phyloP scores from a whole-genome alignment of 2,329 filamentous ascomycete species.

The Epichloe uncinata region DNA sequence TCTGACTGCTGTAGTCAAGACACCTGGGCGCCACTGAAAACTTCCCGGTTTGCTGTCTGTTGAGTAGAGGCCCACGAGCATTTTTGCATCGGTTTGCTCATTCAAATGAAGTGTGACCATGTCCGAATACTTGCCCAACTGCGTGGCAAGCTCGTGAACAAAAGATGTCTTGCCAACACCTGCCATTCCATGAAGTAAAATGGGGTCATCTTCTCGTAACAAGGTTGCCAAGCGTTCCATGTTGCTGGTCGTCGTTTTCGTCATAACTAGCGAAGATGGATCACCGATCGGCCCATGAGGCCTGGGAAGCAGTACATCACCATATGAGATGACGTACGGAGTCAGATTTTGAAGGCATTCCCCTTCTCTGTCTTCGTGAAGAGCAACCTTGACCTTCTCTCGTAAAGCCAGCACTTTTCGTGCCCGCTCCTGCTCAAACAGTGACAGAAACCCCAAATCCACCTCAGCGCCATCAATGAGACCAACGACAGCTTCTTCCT shows the following conservation, averaged over 20 bases:
- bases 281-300: conserved; percentile 35
- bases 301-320: conserved; percentile 52
- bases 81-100: conserved; percentile 95
- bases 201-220: conserved; percentile 54
- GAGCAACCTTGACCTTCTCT: conserved; percentile 20
- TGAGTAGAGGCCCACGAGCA: conserved; percentile 87
- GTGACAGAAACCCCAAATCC: conserved; percentile 62
- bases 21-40: conserved; percentile 84
- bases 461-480: conserved; percentile 62
- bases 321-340: conserved; percentile 49
- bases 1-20: conserved; percentile 82
- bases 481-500: conserved; percentile 47
- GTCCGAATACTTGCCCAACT: conserved; percentile 62
- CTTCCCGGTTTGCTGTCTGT: conserved; percentile 77
- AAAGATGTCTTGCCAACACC: conserved; percentile 86
- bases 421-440: conserved; percentile 43
- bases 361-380: conserved; percentile 4
- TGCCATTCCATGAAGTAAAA: conserved; percentile 69
- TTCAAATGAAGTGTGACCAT: conserved; percentile 96
- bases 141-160: conserved; percentile 67
- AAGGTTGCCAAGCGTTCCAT: conserved; percentile 54
- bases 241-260: conserved; percentile 60
- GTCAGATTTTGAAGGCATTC: conserved; percentile 35
- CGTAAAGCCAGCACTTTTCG: conserved; percentile 30
- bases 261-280: conserved; percentile 47